Percentiles rank a stretch among this genome's conserved stretches.
phyloP scores from a whole-genome alignment of 2,329 filamentous ascomycete species.

The Myriosclerotinia scirpicola region DNA sequence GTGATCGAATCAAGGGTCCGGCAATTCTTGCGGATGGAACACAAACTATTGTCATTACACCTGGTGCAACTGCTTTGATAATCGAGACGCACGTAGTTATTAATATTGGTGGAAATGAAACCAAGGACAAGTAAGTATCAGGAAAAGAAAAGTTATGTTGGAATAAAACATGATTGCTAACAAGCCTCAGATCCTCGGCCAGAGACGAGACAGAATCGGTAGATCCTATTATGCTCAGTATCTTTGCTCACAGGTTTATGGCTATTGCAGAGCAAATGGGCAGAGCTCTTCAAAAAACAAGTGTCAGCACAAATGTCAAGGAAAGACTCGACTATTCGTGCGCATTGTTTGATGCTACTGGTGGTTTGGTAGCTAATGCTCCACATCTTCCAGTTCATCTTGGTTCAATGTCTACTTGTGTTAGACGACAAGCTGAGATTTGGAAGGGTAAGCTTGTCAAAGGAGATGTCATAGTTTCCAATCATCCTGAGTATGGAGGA shows the following conservation, averaged over 20 bases:
- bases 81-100: conserved; percentile 88
- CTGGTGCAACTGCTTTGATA: conserved; percentile 71
- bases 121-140: conserved; percentile 45
- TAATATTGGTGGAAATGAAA: conserved; percentile 65
- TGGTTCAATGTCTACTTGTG: conserved; percentile 83
- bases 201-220: conserved; percentile 51
- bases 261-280: conserved; percentile 86
- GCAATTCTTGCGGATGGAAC: conserved; percentile 26
- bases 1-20: conserved; percentile 22
- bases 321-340: conserved; percentile 83
- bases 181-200: conserved; percentile 12
- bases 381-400: conserved; percentile 81
- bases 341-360: conserved; percentile 73
- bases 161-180: background rate
- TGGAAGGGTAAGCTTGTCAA: conserved; percentile 76
- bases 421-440: conserved; percentile 74
- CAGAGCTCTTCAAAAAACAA: conserved; percentile 74
- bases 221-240: conserved; percentile 74
- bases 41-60: conserved; percentile 56
- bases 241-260: conserved; percentile 84
- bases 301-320: conserved; percentile 77
- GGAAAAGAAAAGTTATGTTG: no score
- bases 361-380: conserved; percentile 75
- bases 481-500: conserved; percentile 80
- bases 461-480: conserved; percentile 80